Percentiles rank a stretch among this genome's conserved stretches.
These are phyloP conservation scores for Myochromella boudieri DNA, from an alignment of 768 basidiomycete genomes.

Conservation along the genomic window DNA sequence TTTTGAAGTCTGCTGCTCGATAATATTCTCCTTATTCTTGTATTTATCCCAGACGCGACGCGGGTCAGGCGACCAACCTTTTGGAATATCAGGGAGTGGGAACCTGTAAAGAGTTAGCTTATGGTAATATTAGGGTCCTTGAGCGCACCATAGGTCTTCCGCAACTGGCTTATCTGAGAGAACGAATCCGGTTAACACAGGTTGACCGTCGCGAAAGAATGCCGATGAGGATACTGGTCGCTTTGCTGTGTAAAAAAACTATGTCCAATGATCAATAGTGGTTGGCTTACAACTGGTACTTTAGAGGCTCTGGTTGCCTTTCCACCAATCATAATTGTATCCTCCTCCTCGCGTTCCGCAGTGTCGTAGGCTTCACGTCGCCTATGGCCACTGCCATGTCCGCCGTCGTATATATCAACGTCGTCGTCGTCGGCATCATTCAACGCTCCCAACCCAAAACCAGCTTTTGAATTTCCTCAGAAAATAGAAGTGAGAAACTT, in stretches of 20 bases:
- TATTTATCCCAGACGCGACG: slow-evolving; percentile 63
- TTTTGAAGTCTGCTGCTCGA: slow-evolving; percentile 20
- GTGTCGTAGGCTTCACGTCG: slow-evolving; percentile 67
- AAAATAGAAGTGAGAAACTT: neutral
- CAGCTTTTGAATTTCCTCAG: slow-evolving; percentile 45
- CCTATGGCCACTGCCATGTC: slow-evolving; percentile 30
- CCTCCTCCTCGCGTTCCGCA: slow-evolving; percentile 63
- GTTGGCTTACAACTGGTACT: slow-evolving; percentile 27
- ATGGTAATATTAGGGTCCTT: neutral
- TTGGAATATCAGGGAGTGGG: slow-evolving; percentile 77
- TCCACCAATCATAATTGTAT: slow-evolving; percentile 44
- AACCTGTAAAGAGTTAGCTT: slow-evolving; percentile 53
- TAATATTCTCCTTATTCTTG: slow-evolving; percentile 47
- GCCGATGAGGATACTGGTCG: slow-evolving; percentile 26
- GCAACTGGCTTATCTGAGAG: slow-evolving; percentile 64
- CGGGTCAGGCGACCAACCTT: slow-evolving; percentile 86
- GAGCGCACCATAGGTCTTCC: slow-evolving; percentile 66
- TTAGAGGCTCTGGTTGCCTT: slow-evolving; percentile 21
- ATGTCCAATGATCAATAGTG: slow-evolving; percentile 3
- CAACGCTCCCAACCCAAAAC: slow-evolving; percentile 85
- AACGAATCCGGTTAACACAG: slow-evolving; percentile 74
- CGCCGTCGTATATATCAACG: slow-evolving; percentile 74
- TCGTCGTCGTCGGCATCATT: slow-evolving; percentile 97
- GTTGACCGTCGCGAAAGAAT: slow-evolving; percentile 73
- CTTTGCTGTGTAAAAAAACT: slow-evolving; percentile 30